phyloP scores from a whole-genome alignment of 2,329 filamentous ascomycete genomes.

The Atkinsonella hypoxylon region DNA sequence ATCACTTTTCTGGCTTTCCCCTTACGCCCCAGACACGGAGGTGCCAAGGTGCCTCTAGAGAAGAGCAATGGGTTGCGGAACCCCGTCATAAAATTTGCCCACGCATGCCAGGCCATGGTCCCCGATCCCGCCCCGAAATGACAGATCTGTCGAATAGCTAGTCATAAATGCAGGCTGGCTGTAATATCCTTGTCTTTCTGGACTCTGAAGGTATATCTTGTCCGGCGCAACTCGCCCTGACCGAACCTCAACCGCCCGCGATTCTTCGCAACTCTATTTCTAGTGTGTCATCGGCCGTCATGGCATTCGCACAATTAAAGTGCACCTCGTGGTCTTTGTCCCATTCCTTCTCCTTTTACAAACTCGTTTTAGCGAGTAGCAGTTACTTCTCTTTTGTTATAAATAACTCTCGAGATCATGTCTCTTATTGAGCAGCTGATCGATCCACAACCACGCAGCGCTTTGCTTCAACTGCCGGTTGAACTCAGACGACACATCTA shows the following conservation, averaged over 20 bases:
- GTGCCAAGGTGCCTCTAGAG: too few species aligned
- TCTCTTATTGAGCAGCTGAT: background rate
- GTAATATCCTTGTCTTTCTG: background rate
- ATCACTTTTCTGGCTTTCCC: background rate
- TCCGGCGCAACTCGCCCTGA: background rate
- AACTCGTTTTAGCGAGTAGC: background rate
- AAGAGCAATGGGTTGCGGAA: too few species aligned
- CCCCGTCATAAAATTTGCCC: too few species aligned
- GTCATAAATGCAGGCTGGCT: background rate
- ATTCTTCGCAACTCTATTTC: constrained; percentile 1
- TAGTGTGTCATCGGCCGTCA: background rate
- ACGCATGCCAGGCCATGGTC: too few species aligned
- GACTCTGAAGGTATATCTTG: background rate
- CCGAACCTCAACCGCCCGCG: background rate
- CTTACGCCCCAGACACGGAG: too few species aligned
- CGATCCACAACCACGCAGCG: constrained; percentile 1
- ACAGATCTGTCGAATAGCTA: background rate
- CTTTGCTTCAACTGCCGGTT: background rate
- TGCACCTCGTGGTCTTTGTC: background rate
- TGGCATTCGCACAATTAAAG: background rate
- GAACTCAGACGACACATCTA: constrained; percentile 5
- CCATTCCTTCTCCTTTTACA: background rate
- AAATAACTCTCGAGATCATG: background rate
- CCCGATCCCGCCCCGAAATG: background rate
- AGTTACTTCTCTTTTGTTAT: background rate